Conservation (phyloP, 2,329 filamentous ascomycete species). For the Colletotrichum chlorophyti region DNA sequence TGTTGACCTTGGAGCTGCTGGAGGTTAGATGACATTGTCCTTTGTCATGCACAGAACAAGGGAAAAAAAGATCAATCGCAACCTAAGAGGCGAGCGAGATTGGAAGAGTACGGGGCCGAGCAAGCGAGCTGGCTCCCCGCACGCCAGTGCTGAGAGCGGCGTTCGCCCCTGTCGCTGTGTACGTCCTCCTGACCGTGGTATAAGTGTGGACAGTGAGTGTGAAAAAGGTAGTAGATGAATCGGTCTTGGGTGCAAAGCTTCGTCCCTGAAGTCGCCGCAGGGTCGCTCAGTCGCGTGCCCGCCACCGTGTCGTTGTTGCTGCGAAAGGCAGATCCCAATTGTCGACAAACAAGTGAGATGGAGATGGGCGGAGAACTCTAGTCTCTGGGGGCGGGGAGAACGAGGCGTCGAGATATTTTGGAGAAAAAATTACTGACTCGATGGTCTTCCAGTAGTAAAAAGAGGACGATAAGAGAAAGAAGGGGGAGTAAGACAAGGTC, state of each 20-base stretch:
- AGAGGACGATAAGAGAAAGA: background rate
- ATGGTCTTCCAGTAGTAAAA: background rate
- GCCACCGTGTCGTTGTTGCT: background rate
- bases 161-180: constrained; percentile 25
- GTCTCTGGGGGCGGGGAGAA: constrained; percentile 1
- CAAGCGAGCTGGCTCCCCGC: constrained; percentile 18
- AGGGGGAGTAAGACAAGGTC: constrained; percentile 2
- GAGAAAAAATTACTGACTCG: constrained; percentile 18
- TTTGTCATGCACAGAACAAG: constrained; percentile 31
- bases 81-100: constrained; percentile 30
- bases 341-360: too few species aligned
- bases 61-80: constrained; percentile 38
- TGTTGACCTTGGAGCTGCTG: constrained; percentile 39
- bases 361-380: too few species aligned
- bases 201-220: constrained; percentile 14
- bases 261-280: too few species aligned
- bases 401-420: constrained; percentile 17
- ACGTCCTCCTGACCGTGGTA: constrained; percentile 21
- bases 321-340: too few species aligned
- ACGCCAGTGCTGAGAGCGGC: constrained; percentile 22
- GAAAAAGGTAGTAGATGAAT: too few species aligned
- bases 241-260: background rate
- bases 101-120: constrained; percentile 13
- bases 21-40: constrained; percentile 49
- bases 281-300: constrained; percentile 13